Conservation (phyloP, 148 eudicot species). For the Cornus kousa region DNA sequence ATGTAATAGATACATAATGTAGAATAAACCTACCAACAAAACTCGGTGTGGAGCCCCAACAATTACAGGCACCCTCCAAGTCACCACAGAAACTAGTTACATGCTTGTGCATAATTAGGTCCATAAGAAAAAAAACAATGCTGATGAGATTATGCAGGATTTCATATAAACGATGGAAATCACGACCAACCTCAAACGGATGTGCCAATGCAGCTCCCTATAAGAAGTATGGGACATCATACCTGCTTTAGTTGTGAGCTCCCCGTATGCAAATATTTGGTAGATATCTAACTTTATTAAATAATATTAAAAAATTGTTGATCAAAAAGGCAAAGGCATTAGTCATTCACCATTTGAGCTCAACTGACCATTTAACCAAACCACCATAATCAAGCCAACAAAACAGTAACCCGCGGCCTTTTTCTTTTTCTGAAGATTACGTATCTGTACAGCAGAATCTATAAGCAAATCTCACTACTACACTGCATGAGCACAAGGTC, state of each 20-base stretch:
- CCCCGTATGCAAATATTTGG: neutral
- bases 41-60: neutral
- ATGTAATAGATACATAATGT: neutral
- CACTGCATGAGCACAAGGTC: neutral
- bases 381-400: neutral
- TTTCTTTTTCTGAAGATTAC: neutral
- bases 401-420: neutral
- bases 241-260: neutral
- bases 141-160: neutral
- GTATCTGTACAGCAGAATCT: neutral
- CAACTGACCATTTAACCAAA: neutral
- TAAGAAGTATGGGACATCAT: neutral
- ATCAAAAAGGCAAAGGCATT: neutral
- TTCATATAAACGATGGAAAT: neutral
- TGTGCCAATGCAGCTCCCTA: neutral
- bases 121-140: neutral
- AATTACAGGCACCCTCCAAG: neutral
- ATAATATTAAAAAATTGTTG: neutral
- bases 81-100: neutral
- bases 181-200: neutral
- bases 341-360: neutral
- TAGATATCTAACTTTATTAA: neutral
- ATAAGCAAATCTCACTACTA: neutral
- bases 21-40: conserved; percentile 7
- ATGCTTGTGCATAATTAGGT: neutral